Conservation (phyloP, 768 basidiomycete species). For the Mycena galopus region DNA sequence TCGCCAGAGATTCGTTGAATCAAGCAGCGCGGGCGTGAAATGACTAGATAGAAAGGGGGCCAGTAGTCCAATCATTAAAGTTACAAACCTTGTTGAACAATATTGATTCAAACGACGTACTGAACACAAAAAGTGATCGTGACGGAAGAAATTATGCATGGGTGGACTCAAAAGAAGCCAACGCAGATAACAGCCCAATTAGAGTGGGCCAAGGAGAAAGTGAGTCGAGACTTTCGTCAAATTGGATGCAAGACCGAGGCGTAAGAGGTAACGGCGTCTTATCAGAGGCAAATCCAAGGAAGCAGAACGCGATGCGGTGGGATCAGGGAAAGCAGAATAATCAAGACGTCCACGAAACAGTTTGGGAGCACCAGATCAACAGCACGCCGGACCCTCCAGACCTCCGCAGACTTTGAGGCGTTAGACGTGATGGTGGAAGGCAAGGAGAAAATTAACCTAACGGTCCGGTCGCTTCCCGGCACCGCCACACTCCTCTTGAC, state of each 20-base stretch:
- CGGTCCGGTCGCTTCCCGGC: background rate
- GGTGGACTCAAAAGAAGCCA: background rate
- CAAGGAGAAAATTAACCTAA: background rate
- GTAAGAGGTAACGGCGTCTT: conserved; percentile 12
- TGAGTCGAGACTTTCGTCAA: background rate
- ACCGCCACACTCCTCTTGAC: background rate
- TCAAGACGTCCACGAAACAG: background rate
- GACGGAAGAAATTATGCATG: conserved; percentile 6
- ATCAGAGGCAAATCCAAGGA: no score
- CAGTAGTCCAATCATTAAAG: background rate
- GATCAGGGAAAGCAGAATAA: background rate
- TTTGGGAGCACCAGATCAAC: no score
- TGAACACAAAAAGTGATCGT: background rate
- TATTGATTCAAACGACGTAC: conserved; percentile 3
- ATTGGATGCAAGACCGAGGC: conserved; percentile 4
- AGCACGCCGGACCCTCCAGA: no score
- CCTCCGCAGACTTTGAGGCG: conserved; percentile 7
- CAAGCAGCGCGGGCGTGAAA: background rate
- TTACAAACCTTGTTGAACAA: background rate
- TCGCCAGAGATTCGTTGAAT: background rate
- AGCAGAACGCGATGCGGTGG: background rate
- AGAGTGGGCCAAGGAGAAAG: conserved; percentile 1
- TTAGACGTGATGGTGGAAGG: background rate
- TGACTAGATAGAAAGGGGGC: background rate
- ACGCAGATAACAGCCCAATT: conserved; percentile 4